Evolutionary conservation across 257 asterid species (phyloP), one percentile per base, ranked within the genome.

Genomic region (Nicotiana noctiflora): DNA sequence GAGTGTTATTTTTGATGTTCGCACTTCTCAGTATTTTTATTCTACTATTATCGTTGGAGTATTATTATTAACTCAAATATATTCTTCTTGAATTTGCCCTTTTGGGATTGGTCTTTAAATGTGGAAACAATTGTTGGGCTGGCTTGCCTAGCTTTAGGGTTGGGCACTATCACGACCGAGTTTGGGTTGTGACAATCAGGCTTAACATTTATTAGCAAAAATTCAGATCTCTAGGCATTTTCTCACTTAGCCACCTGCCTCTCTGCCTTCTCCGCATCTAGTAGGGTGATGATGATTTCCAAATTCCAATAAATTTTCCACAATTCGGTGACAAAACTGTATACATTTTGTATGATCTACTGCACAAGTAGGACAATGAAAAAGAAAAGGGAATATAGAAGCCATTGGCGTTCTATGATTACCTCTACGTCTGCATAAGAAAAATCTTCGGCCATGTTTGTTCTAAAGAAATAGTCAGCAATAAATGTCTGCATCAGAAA

Each of bases 381-480:
- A 46, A 44, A 49, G 61, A 49, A 74, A 49, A 49, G 60, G 40
- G 25, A 72, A 74, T 74, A n/a, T 74, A 74, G 61, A 23, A 74
- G 60, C 25, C 79, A 25, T 46, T 74, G 23, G 25, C 67, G 11
- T 31, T 37, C 18, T 27, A 66, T 19, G 64, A 75, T 83, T 88
- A 95, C 99, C 99, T 96, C 90, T 77, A 96, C 83, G 84, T 94
- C 98, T 44, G 97, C 98, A 85, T 31, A 85, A 74, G 97, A 89
- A 86, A 89, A 96, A 88, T 92, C 94, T 82, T 86, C 91, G 0
- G 85, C 85, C 88, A 96, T 87, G 86, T 84, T 90, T 79, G 99
- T 89, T 87, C 86, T 90, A 89, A 93, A 95, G 93, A 92, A 94
- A 83, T 92, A 95, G 88, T 95, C 99, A 7, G 95, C 92, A 84